Conservation (phyloP, 805 yeast species). For the Torulaspora microellipsoides region DNA sequence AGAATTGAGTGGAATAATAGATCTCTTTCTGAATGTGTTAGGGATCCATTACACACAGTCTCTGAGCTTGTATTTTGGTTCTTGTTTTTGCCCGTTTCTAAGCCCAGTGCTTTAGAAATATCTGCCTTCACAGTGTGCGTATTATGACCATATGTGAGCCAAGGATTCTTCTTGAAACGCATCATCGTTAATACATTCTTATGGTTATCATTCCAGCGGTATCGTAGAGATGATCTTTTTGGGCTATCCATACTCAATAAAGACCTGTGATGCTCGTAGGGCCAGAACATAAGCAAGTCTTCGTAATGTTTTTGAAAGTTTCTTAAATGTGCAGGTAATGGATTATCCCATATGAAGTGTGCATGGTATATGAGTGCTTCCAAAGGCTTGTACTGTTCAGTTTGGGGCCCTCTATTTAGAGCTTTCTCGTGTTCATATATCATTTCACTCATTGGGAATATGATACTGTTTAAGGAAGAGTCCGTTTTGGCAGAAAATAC, state of each 20-base stretch:
- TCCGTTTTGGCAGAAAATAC: neutral
- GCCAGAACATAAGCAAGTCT: slow-evolving; percentile 20
- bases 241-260: slow-evolving; percentile 16
- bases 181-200: slow-evolving; percentile 9
- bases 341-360: slow-evolving; percentile 17
- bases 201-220: slow-evolving; percentile 16
- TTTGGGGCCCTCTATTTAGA: neutral
- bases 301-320: slow-evolving; percentile 11
- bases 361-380: slow-evolving; percentile 18
- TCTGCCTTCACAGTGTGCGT: neutral
- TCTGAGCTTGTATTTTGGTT: neutral
- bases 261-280: slow-evolving; percentile 18
- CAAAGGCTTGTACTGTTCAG: slow-evolving; percentile 9
- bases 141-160: slow-evolving; percentile 8
- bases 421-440: slow-evolving; percentile 1
- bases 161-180: slow-evolving; percentile 11
- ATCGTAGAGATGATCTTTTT: slow-evolving; percentile 12
- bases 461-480: neutral
- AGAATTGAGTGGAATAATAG: slow-evolving; percentile 15
- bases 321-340: slow-evolving; percentile 14
- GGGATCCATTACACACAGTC: neutral
- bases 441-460: slow-evolving; percentile 3
- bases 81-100: neutral
- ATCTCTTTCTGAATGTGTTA: slow-evolving; percentile 4
- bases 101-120: neutral